Percentiles rank a stretch among this genome's conserved stretches.
Conservation (phyloP, 768 basidiomycete species). For the Tulasnella calospora region DNA sequence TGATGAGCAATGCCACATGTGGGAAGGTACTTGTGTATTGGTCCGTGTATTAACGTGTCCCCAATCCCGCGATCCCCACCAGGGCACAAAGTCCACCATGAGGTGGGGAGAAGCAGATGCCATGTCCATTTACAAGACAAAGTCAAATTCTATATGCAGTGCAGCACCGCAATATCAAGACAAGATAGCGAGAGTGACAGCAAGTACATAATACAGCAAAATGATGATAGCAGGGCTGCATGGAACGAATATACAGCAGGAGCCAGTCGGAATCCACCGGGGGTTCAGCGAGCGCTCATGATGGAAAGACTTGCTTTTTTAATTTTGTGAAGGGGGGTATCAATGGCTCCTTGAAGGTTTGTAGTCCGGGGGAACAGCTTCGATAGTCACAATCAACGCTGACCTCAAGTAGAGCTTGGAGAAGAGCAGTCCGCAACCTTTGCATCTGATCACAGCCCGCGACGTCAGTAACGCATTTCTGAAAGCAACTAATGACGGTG, state of each 20-base stretch:
- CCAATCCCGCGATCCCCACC: not conserved
- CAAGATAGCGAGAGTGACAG: conserved; percentile 3
- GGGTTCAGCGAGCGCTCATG: not conserved
- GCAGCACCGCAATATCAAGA: not conserved
- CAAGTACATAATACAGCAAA: conserved; percentile 11
- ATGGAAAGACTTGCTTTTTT: not conserved
- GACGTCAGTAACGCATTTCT: not conserved
- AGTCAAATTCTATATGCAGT: conserved; percentile 2
- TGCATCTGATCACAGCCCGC: conserved; percentile 1
- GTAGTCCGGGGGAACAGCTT: conserved; percentile 23
- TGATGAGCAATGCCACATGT: not conserved
- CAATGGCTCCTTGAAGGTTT: not conserved
- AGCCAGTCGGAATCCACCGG: not conserved
- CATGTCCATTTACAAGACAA: not conserved
- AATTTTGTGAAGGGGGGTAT: not conserved
- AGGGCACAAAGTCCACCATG: not conserved
- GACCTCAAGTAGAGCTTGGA: conserved; percentile 20
- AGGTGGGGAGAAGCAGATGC: not conserved
- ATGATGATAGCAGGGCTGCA: not conserved
- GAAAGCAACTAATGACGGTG: not conserved
- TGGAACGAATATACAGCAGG: not conserved
- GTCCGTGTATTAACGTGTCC: not conserved
- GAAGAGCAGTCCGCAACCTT: conserved; percentile 20
- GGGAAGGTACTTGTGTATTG: not conserved
- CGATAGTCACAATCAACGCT: conserved; percentile 11